These are phyloP conservation scores for Protostelium mycophagum DNA, from an alignment of 78 protist species.

Conservation along the genomic window DNA sequence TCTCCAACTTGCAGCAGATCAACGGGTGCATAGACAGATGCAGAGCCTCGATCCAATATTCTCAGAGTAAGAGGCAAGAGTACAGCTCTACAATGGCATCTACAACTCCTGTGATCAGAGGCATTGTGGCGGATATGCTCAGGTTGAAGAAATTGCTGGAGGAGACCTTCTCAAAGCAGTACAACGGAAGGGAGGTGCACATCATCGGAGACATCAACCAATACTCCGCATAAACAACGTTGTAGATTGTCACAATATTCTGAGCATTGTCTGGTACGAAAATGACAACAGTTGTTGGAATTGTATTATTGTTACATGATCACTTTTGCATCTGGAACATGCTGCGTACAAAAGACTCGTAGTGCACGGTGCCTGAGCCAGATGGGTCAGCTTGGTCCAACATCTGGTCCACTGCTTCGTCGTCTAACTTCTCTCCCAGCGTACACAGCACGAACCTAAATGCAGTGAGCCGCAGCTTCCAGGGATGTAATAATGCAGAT, in stretches of 20 bases:
- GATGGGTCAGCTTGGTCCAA: not conserved
- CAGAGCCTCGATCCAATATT: not conserved
- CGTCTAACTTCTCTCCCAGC: not conserved
- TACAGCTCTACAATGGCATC: not conserved
- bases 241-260: too few relatives aligned
- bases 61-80: not conserved
- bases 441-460: not conserved
- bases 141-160: not conserved
- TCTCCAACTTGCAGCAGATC: not conserved
- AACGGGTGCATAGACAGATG: not conserved
- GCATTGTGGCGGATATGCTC: not conserved
- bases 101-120: not conserved
- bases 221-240: too few relatives aligned
- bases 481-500: too few relatives aligned
- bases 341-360: not conserved
- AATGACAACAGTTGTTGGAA: too few relatives aligned
- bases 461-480: too few relatives aligned
- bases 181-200: not conserved
- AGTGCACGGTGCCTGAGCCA: not conserved
- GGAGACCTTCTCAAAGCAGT: not conserved
- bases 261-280: too few relatives aligned
- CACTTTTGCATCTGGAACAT: not conserved
- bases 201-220: not conserved
- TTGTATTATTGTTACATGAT: too few relatives aligned
- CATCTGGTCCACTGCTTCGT: not conserved